These are phyloP conservation scores for Plantago rigida DNA, from an alignment of 305 asterid genomes.

Conservation along the genomic window DNA sequence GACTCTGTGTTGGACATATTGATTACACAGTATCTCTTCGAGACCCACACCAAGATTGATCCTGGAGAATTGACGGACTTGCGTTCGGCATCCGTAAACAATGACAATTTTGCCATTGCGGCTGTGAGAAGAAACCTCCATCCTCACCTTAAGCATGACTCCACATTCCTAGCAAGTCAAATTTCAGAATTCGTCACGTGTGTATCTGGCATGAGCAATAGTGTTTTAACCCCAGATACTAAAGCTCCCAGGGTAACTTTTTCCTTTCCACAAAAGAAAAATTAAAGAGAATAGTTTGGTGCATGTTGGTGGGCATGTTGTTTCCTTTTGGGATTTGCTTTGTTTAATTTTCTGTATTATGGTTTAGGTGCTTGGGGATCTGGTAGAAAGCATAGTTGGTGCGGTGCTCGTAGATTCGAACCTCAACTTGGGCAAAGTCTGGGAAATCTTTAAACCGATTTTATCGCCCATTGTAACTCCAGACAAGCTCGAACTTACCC, in stretches of 20 bases:
- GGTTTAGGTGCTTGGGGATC: conserved; percentile 76
- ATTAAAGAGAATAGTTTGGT: neutral
- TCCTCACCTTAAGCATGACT: conserved; percentile 62
- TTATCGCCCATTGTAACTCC: conserved; percentile 95
- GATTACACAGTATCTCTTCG: conserved; percentile 62
- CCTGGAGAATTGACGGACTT: conserved; percentile 91
- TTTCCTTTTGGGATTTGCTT: neutral
- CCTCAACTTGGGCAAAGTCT: conserved; percentile 59
- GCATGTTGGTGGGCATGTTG: neutral
- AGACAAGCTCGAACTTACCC: conserved; percentile 76
- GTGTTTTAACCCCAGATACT: conserved; percentile 40
- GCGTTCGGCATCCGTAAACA: conserved; percentile 87
- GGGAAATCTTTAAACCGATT: conserved; percentile 67
- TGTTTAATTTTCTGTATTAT: neutral
- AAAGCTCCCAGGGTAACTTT: conserved; percentile 70
- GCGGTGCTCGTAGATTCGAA: conserved; percentile 79
- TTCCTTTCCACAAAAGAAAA: neutral
- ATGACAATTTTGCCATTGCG: conserved; percentile 73
- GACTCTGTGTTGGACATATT: conserved; percentile 88
- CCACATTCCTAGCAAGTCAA: conserved; percentile 42
- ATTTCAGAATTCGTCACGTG: conserved; percentile 46
- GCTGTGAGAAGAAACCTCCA: conserved; percentile 62
- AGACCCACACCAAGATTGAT: conserved; percentile 59
- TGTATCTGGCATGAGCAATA: conserved; percentile 40
- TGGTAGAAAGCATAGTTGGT: conserved; percentile 91